Percentiles rank a stretch among this genome's conserved stretches.
Evolutionary conservation across 2,329 filamentous ascomycete genomes (phyloP).

Genomic region (Amesomyces nigricolor): DNA sequence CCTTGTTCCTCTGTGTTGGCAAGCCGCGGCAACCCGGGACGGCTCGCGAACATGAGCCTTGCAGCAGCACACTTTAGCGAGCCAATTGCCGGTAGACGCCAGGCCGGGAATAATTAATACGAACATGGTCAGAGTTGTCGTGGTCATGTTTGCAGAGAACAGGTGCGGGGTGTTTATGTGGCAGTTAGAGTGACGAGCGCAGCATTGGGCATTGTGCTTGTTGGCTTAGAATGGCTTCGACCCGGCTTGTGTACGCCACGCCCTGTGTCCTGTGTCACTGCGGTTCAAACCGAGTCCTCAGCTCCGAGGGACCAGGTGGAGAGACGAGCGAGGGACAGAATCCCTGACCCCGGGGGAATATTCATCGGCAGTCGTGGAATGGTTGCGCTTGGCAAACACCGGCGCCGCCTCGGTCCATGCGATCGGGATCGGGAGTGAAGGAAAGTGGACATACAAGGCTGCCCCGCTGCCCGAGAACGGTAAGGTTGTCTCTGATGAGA

Average conservation of each 20-base stretch:
- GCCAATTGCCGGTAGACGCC: slow-evolving; percentile 1
- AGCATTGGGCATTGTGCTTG: no score
- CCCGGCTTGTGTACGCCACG: neutral
- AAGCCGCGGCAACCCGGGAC: neutral
- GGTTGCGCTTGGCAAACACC: neutral
- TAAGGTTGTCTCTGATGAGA: neutral
- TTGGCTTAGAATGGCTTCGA: neutral
- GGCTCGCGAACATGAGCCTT: neutral
- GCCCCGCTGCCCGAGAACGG: neutral
- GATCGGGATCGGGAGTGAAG: neutral
- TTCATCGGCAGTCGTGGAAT: neutral
- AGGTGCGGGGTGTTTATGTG: neutral
- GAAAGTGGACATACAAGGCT: neutral
- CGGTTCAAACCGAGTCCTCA: neutral
- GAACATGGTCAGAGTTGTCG: slow-evolving; percentile 4
- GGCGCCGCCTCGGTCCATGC: neutral
- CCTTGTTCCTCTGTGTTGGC: neutral
- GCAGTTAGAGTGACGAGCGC: neutral
- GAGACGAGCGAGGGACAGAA: neutral
- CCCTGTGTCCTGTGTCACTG: neutral
- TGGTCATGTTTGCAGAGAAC: slow-evolving; percentile 5
- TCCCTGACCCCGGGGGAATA: neutral
- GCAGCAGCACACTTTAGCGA: neutral
- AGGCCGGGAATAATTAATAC: neutral
- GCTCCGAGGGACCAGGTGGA: neutral